Conservation (phyloP, 2,329 filamentous ascomycete genomes). For the Trichophyton benhamiae region DNA sequence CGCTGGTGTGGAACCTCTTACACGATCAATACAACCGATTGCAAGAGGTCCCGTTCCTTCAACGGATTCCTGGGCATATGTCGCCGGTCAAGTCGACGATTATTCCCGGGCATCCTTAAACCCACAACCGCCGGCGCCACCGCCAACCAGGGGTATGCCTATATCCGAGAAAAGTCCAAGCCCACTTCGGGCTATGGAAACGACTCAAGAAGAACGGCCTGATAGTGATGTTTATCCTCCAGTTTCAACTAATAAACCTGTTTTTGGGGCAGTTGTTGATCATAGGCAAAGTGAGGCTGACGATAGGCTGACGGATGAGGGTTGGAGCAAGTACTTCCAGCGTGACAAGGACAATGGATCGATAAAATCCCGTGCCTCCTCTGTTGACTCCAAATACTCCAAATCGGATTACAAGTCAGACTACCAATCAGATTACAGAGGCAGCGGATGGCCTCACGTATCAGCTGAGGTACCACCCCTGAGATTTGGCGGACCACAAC, state of each 20-base stretch:
- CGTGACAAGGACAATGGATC: slow-evolving; percentile 21
- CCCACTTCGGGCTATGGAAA: slow-evolving; percentile 11
- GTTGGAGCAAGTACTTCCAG: slow-evolving; percentile 40
- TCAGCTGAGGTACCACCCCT: slow-evolving; percentile 23
- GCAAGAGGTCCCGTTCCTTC: slow-evolving; percentile 32
- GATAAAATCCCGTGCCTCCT: slow-evolving; percentile 18
- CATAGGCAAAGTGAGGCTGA: slow-evolving; percentile 8
- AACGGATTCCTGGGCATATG: slow-evolving; percentile 28
- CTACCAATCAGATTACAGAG: slow-evolving; percentile 30
- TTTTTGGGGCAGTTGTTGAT: slow-evolving; percentile 15
- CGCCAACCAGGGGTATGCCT: neutral
- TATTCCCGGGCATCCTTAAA: neutral
- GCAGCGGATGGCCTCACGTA: slow-evolving; percentile 30
- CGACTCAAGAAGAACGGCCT: slow-evolving; percentile 10
- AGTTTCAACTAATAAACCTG: slow-evolving; percentile 14
- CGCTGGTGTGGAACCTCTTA: slow-evolving; percentile 33
- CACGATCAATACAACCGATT: slow-evolving; percentile 34
- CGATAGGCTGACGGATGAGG: slow-evolving; percentile 35
- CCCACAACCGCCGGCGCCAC: neutral
- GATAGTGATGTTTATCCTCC: slow-evolving; percentile 13
- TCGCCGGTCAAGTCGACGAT: slow-evolving; percentile 24
- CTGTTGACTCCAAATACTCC: slow-evolving; percentile 20
- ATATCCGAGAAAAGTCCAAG: slow-evolving; percentile 9
- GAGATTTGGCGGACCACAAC: slow-evolving; percentile 28
- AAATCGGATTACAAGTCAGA: slow-evolving; percentile 32